Evolutionary conservation across 2,329 filamentous ascomycete species (phyloP), one percentile per base, ranked within the genome.

Genomic region (Pseudopyricularia cyperi): DNA sequence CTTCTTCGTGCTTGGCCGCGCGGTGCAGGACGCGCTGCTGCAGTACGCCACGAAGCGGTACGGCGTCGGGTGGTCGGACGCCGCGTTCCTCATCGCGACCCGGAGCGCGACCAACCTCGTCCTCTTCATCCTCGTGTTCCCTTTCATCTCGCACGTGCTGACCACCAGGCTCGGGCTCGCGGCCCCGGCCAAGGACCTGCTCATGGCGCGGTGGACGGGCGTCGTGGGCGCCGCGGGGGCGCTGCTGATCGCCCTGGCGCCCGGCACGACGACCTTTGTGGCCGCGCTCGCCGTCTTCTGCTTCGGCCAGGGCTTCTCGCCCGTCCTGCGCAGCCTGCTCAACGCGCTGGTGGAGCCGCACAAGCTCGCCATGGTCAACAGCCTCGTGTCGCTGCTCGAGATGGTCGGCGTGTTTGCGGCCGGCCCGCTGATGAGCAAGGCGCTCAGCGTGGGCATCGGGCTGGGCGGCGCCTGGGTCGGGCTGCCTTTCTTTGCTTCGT

Each of bases 1-100:
- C 1, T 60, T 69, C 14, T 60, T 63, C 8, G 52, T 68, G 5
- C 39, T 63, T 0, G 61, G 65, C 24, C 66, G 66, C 44, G 63
- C 62, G 46, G 61, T 64, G 24, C 60, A 64, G 48, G 65, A 67
- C 4, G 54, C 74, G 22, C 54, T 77, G 6, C 57, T 79, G 2
- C 78, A 80, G 57, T 79, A 79, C 57, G 66, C 74, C 52, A 73
- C 71, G 1, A 73, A 71, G 48, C 68, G 75, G 6, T 80, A 76
- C 59, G 50, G 62, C 30, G 73, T 75, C 67, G 68, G 67, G 7
- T 74, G 72, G 70, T 68, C 66, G 39, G 64, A 64, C 37, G 71
- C 71, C 12, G 68, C 72, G 0, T 68, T 69, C 22, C 52, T 74
- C 22, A 59, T 68, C 1, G 70, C 69, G 1, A 57, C 71, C 24